Base-by-base conservation (phyloP, 2,329 filamentous ascomycete species). In the Colletotrichum sp. region DNA sequence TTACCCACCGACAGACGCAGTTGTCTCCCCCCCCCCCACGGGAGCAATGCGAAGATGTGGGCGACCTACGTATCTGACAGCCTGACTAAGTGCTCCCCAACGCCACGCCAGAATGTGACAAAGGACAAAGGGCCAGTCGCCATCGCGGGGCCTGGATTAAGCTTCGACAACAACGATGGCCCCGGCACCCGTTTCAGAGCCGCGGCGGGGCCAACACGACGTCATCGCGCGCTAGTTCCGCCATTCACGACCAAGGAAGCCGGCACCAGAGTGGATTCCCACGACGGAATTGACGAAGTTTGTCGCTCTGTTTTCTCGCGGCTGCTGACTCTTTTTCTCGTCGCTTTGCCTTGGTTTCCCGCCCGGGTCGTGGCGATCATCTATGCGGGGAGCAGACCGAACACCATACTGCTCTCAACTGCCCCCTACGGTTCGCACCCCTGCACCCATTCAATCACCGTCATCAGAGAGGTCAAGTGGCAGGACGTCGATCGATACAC, bases 171-270 rank as follows among this genome's bases (percentile, higher is more conserved):
- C 39, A n/a, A 28, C 73, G 39, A 18, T 61, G 69, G 32, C 43
- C 69, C 73, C 69, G 56, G 68, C 39, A 36, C 62, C 55, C 69
- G 73, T 75, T 75, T 72, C 73, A 75, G 36, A 72, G 73, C 73
- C 69, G 69, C 56, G 69, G 69, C 64, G 69, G 73, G 30, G 43
- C 25, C 32, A 25, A 9, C 22, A 43, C 64, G 39, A 75, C 73
- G 73, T 72, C 73, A 75, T 75, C 62, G 55, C 30, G 39, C 28
- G 28, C 39, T 70, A 39, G 30, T 25, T 25, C 67, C 30, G 55
- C 55, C 56, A 61, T 25, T 56, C 28, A 62, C 34, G 60, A 65
- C 66, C 72, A 55, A 66, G 16, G 43, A 15, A 52, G 36, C n/a
- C 18, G 34, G n/a, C 60, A 22, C 28, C n/a, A 62, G 13, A 43